Evolutionary conservation across 2,329 filamentous ascomycete species (phyloP).

Genomic region (Exophiala spinifera): DNA sequence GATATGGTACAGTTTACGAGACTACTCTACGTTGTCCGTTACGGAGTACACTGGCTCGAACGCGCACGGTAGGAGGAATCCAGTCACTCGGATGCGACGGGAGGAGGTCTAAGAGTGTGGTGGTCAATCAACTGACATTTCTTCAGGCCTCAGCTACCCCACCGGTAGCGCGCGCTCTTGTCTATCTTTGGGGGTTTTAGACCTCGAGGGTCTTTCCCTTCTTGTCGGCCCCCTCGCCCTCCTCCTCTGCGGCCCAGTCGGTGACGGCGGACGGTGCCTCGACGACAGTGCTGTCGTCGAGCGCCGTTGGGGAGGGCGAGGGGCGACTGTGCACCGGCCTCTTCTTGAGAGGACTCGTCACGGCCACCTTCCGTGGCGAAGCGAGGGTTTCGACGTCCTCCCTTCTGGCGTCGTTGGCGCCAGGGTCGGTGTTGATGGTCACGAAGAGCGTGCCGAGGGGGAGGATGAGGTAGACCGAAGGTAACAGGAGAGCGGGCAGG

Average conservation of each 20-base stretch:
- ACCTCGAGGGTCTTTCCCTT: no score
- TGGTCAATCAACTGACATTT: no score
- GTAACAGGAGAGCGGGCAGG: slow-evolving; percentile 19
- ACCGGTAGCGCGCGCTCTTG: no score
- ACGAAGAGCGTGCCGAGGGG: slow-evolving; percentile 24
- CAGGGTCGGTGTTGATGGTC: slow-evolving; percentile 14
- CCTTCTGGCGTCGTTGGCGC: background rate
- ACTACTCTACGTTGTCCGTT: no score
- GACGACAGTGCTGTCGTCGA: background rate
- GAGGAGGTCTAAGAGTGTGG: no score
- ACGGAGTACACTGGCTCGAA: no score
- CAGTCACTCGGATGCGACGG: no score
- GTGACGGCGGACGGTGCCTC: slow-evolving; percentile 1
- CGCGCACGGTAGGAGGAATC: no score
- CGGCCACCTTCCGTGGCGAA: background rate
- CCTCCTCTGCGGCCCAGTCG: slow-evolving; percentile 3
- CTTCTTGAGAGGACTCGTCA: background rate
- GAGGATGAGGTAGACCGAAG: slow-evolving; percentile 21
- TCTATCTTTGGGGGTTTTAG: no score
- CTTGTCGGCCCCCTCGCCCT: background rate
- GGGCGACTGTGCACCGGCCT: background rate
- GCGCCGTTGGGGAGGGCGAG: background rate
- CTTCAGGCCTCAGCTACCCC: no score
- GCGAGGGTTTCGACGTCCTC: background rate
- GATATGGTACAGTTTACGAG: no score